Evolutionary conservation across 768 basidiomycete genomes (phyloP), one percentile per base, ranked within the genome.

Genomic region (Tephrocybe rancida): DNA sequence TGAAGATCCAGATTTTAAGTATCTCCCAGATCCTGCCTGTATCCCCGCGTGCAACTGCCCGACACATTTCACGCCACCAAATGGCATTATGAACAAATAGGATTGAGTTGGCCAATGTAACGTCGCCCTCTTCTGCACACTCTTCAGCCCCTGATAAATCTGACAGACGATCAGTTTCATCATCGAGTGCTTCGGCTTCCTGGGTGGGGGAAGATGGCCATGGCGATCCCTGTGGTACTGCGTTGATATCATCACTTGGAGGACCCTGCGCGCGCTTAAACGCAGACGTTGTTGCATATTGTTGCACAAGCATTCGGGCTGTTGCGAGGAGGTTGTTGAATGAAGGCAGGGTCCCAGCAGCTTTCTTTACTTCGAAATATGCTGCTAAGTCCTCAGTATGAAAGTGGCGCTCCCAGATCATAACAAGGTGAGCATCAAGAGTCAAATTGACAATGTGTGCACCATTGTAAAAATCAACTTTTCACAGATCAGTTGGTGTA

Each of bases 1-100:
- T 66, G 52, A 68, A 59, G 1, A 62, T 64, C 65, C 63, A 62
- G 1, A 64, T 48, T 52, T 68, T 65, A 27, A 65, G 39, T 16
- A 65, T 53, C 42, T 66, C 67, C 54, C 57, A 64, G 10, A 68
- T 54, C 25, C 59, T 50, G 0, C 63, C 63, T 1, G 61, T 58
- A 57, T 68, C 62, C 19, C 66, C 67, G 18, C 56, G 48, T 7
- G 61, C 58, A 29, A 65, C 54, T 2, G 67, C 67, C 16, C 44
- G 50, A 34, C 62, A 61, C 19, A 62, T 55, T 47, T 66, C 63
- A 19, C 62, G 30, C 61, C 64, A 66, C 55, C 60, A 57, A 8
- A 65, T 55, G 1, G 52, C 66, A 59, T 61, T 51, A 6, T 39
- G 57, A 11, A 65, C 61, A 27, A 65, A 65, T 3, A 64, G 27